These are phyloP conservation scores for Rhypophila decipiens DNA, from an alignment of 495 filamentous ascomycete species.

Conservation along the genomic window DNA sequence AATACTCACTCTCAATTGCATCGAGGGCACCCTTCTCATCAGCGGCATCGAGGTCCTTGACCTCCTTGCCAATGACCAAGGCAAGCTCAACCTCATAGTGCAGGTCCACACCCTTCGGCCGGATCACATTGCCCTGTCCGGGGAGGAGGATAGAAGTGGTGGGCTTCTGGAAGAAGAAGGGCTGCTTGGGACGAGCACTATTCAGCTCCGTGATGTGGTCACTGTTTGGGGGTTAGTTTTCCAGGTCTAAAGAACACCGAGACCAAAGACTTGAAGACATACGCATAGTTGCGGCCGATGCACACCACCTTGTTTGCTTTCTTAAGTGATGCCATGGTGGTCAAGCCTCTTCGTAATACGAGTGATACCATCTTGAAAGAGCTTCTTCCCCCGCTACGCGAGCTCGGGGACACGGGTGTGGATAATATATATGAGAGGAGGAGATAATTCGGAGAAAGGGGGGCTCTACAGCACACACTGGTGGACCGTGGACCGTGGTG, in stretches of 20 bases:
- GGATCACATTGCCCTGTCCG: slow-evolving; percentile 70
- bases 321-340: slow-evolving; percentile 54
- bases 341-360: slow-evolving; percentile 37
- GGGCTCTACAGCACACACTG: background rate
- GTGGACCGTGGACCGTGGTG: no score
- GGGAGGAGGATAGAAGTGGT: slow-evolving; percentile 74
- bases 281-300: slow-evolving; percentile 98
- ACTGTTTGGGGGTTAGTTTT: slow-evolving; percentile 39
- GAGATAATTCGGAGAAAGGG: background rate
- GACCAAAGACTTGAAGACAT: slow-evolving; percentile 28
- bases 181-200: slow-evolving; percentile 76
- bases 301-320: slow-evolving; percentile 87
- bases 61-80: slow-evolving; percentile 71
- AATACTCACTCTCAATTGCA: slow-evolving; percentile 47
- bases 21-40: slow-evolving; percentile 59
- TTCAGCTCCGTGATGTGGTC: slow-evolving; percentile 93
- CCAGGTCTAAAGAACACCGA: no score
- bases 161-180: slow-evolving; percentile 99
- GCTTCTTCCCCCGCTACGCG: background rate
- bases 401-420: background rate
- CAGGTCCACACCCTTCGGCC: slow-evolving; percentile 71
- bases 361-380: slow-evolving; percentile 20
- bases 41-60: slow-evolving; percentile 64
- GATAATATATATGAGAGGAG: background rate
- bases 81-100: slow-evolving; percentile 97